Base-by-base conservation (phyloP, 2,329 filamentous ascomycete species). In the Cytospora piceicola region DNA sequence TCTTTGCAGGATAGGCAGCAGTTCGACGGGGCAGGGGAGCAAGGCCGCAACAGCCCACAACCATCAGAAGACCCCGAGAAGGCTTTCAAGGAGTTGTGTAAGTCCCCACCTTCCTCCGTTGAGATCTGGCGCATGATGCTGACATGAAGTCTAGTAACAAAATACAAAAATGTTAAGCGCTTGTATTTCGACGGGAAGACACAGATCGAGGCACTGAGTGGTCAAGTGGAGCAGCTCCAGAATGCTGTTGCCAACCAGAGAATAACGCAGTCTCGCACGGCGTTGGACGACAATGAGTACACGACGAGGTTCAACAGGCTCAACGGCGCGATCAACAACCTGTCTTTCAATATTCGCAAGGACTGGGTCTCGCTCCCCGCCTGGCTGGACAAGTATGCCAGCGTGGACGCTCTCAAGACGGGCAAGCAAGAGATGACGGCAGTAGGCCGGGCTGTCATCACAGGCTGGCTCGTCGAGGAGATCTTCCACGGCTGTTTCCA, bases 391-490 rank as follows among this genome's bases (percentile, higher is more conserved):
- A 84, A 84, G 29, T 92, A 88, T 63, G 91, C 96, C 70, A 97
- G 94, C 76, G 84, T 90, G 61, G 94, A 96, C 72, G 94, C 93
- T 0, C 83, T 96, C 62, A 87, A 89, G 72, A 93, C 90, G 12
- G 95, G 94, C 68, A 96, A 94, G 74, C 94, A 97, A 76, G 95
- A 99, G 77, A 99, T 99, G 95, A 98, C 93, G 8, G 94, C 94
- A 6, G 90, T 96, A 29, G 95, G 95, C 20, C 88, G 94, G 62
- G 93, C 94, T 15, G 88, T 94, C 69, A 93, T 99, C 71, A 91
- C 91, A 32, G 87, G 89, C 67, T 99, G 94, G 93, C 80, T 99
- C 7, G 89, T 94, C 29, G 92, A 97, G 56, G 92, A 96, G 74
- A 86, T 98, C 53, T 96, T 98, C 75, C 89, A 96, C 75, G 89